Evolutionary conservation across 1,284 basidiomycete genomes (phyloP).

Genomic region (Flammula alnicola): DNA sequence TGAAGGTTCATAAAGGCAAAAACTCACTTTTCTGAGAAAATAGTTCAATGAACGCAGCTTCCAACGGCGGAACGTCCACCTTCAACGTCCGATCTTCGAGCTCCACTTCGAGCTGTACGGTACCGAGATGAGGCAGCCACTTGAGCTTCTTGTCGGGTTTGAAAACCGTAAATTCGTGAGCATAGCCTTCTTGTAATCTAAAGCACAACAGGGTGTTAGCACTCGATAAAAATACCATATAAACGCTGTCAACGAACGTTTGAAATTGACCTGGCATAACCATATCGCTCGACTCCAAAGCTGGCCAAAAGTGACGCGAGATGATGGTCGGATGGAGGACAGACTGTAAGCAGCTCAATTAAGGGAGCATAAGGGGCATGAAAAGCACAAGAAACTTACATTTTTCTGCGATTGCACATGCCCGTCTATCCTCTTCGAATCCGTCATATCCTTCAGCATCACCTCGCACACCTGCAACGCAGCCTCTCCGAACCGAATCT

Average conservation of each 20-base stretch:
- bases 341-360: conserved; percentile 42
- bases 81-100: conserved; percentile 78
- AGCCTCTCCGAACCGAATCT: conserved; percentile 91
- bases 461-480: conserved; percentile 93
- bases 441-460: conserved; percentile 94
- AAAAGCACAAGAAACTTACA: conserved; percentile 48
- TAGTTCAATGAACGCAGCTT: conserved; percentile 88
- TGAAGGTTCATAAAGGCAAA: background rate
- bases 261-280: conserved; percentile 85
- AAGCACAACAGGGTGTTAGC: conserved; percentile 3
- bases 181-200: conserved; percentile 79
- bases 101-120: conserved; percentile 77
- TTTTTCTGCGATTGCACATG: conserved; percentile 77
- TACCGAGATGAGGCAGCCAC: conserved; percentile 88
- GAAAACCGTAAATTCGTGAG: conserved; percentile 75
- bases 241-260: conserved; percentile 50
- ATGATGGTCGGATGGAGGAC: conserved; percentile 87
- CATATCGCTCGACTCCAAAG: conserved; percentile 74
- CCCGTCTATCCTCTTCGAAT: conserved; percentile 86
- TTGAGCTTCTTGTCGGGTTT: conserved; percentile 90
- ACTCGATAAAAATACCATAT: conserved; percentile 1
- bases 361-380: background rate
- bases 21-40: conserved; percentile 72
- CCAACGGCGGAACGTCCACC: conserved; percentile 82
- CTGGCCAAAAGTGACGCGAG: conserved; percentile 93